These are phyloP conservation scores for Oryza nivara DNA, from an alignment of 176 grass and related monocot genomes.

Conservation along the genomic window DNA sequence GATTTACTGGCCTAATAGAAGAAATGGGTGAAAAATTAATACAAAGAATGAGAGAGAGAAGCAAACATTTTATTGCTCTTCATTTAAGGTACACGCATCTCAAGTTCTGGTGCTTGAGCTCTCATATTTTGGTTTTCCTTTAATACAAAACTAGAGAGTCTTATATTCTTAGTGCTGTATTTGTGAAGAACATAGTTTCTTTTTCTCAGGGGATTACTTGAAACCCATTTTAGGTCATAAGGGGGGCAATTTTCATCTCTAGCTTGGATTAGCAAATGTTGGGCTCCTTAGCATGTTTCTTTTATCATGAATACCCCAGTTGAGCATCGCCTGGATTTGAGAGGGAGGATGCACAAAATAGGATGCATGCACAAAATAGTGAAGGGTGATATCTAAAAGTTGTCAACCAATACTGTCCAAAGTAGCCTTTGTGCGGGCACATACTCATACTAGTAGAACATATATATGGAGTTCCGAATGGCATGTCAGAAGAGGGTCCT, in stretches of 20 bases:
- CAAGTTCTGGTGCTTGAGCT: background rate
- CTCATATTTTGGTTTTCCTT: conserved; percentile 24
- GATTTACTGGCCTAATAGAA: conserved; percentile 83
- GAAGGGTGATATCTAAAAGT: background rate
- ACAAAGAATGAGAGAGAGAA: conserved; percentile 83
- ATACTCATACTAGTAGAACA: background rate
- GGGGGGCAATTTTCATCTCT: background rate
- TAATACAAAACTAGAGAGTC: conserved; percentile 17
- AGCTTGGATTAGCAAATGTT: conserved; percentile 5
- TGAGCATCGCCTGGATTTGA: background rate
- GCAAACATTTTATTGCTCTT: conserved; percentile 91
- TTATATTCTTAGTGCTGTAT: conserved; percentile 14
- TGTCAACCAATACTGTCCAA: conserved; percentile 5
- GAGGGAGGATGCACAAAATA: background rate
- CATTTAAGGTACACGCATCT: conserved; percentile 71
- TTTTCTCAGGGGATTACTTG: conserved; percentile 3
- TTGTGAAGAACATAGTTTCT: conserved; percentile 2
- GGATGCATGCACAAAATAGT: background rate
- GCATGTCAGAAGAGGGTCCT: background rate
- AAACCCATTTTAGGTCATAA: conserved; percentile 25
- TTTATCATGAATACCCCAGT: background rate
- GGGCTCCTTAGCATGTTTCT: background rate
- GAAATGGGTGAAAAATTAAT: conserved; percentile 80
- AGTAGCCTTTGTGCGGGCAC: background rate
- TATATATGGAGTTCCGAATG: background rate